Evolutionary conservation across 1,284 basidiomycete species (phyloP).

Genomic region (Malassezia nana): DNA sequence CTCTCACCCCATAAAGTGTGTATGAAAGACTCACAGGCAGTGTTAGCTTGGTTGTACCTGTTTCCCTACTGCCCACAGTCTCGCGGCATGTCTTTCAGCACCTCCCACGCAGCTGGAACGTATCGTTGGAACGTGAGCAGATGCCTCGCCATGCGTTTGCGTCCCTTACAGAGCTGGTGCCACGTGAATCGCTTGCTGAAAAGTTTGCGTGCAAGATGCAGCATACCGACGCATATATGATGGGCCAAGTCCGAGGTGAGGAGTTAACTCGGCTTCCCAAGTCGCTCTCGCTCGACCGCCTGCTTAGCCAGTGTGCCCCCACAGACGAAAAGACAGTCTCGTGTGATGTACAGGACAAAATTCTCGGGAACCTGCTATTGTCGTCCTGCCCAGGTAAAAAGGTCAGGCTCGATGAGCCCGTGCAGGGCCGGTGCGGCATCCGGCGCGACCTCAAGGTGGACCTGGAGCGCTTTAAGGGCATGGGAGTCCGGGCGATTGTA

Average conservation of each 20-base stretch:
- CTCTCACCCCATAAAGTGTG: slow-evolving; percentile 38
- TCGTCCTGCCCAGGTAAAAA: slow-evolving; percentile 95
- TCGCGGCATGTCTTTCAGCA: slow-evolving; percentile 19
- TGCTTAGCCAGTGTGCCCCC: background rate
- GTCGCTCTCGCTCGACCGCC: slow-evolving; percentile 23
- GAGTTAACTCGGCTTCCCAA: slow-evolving; percentile 29
- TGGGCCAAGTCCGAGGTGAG: slow-evolving; percentile 23
- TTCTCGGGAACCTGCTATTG: slow-evolving; percentile 75
- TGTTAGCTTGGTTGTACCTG: slow-evolving; percentile 34
- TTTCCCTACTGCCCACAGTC: slow-evolving; percentile 21
- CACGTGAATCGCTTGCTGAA: slow-evolving; percentile 7
- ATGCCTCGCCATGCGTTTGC: background rate
- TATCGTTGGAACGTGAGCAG: background rate
- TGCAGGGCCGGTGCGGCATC: slow-evolving; percentile 69
- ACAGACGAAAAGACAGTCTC: background rate
- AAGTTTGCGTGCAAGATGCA: slow-evolving; percentile 4
- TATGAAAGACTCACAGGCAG: slow-evolving; percentile 3
- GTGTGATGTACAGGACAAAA: background rate
- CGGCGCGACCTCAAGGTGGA: slow-evolving; percentile 72
- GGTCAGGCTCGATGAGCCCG: slow-evolving; percentile 70
- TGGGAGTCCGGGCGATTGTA: slow-evolving; percentile 70
- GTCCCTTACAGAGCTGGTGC: background rate
- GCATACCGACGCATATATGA: slow-evolving; percentile 15
- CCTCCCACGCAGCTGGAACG: slow-evolving; percentile 10
- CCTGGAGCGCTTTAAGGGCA: slow-evolving; percentile 62